phyloP scores from a whole-genome alignment of 352 stramenopile species.

The Phytophthora capsici region DNA sequence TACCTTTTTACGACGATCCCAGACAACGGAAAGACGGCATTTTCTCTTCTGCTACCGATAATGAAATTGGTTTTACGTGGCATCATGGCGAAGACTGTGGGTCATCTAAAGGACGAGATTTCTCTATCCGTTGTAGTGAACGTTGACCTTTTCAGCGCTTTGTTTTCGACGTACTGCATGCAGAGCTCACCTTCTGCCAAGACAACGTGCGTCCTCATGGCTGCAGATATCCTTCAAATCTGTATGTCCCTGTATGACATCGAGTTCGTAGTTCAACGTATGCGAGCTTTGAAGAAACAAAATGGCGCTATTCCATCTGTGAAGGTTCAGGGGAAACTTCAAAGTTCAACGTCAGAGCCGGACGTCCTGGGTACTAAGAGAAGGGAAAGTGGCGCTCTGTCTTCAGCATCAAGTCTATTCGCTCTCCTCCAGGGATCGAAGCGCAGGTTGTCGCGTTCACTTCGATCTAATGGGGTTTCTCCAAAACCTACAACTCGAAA shows the following conservation, averaged over 20 bases:
- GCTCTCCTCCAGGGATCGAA: no score
- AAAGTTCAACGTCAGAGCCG: no score
- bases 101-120: neutral
- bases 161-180: conserved; percentile 45
- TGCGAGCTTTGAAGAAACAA: neutral
- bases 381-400: no score
- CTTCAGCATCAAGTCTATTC: no score
- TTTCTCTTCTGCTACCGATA: neutral
- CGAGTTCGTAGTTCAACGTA: neutral
- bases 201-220: conserved; percentile 14
- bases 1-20: no score
- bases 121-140: neutral
- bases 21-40: neutral
- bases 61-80: neutral
- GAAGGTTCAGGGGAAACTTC: neutral
- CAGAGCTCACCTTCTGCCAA: conserved; percentile 31
- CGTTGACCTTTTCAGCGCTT: conserved; percentile 32
- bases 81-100: neutral
- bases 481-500: no score
- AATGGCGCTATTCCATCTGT: neutral
- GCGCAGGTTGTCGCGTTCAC: no score
- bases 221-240: neutral
- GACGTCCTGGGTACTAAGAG: no score
- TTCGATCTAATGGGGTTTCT: no score
- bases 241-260: neutral